A percentile compares a stretch with the other conserved stretches of the same genome.
Evolutionary conservation across 1,284 basidiomycete genomes (phyloP).

Genomic region (Marasmius oreades): DNA sequence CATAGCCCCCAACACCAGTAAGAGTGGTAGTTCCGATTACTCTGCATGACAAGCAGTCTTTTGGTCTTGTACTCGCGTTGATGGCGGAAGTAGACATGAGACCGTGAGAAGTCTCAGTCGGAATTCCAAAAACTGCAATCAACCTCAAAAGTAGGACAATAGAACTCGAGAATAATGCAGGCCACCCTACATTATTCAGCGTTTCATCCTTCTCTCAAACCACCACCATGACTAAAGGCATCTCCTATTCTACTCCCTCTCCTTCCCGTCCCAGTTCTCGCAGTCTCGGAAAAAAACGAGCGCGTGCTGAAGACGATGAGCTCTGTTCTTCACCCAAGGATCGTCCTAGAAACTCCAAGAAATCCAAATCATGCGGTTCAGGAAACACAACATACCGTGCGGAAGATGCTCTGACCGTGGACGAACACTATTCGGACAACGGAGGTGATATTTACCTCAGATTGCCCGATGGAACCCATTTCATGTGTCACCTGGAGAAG

Average conservation of each 20-base stretch:
- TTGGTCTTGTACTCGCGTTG: conserved; percentile 2
- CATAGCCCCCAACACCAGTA: conserved; percentile 46
- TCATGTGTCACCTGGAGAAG: conserved; percentile 20
- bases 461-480: conserved; percentile 17
- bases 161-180: background rate
- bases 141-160: background rate
- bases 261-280: background rate
- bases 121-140: too few relatives aligned
- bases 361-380: background rate
- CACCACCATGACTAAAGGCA: background rate
- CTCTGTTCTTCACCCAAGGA: background rate
- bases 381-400: background rate
- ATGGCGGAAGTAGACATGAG: background rate
- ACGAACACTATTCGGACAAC: conserved; percentile 18
- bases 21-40: conserved; percentile 48
- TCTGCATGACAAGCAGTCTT: conserved; percentile 50
- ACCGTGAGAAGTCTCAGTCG: background rate
- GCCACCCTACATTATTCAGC: background rate
- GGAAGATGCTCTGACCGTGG: conserved; percentile 6
- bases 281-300: background rate
- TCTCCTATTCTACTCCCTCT: background rate
- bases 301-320: background rate
- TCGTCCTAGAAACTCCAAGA: conserved; percentile 1
- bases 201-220: background rate
- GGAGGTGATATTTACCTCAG: conserved; percentile 23